Percentiles rank a stretch among this genome's conserved stretches.
Conservation (phyloP, 805 yeast species). For the Wickerhamomyces silvicola region DNA sequence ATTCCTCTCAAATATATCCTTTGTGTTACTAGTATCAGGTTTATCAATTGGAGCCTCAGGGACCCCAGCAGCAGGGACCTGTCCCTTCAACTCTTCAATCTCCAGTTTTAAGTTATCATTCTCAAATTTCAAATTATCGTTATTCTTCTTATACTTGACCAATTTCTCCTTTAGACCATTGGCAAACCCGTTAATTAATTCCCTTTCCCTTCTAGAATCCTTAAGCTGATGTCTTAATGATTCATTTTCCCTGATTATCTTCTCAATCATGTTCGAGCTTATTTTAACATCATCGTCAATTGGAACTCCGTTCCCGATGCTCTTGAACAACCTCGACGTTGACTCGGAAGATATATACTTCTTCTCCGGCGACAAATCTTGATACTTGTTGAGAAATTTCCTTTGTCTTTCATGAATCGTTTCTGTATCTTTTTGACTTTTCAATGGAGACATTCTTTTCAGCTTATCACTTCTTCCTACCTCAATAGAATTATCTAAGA, state of each 20-base stretch:
- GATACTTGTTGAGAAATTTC: constrained; percentile 15
- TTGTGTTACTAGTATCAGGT: constrained; percentile 10
- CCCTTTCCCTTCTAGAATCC: constrained; percentile 23
- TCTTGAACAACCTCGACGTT: constrained; percentile 16
- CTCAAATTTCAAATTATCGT: constrained; percentile 18
- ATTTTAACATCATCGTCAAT: constrained; percentile 27
- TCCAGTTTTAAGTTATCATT: constrained; percentile 7
- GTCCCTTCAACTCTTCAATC: constrained; percentile 9
- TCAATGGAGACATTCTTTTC: constrained; percentile 1
- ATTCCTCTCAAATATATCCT: constrained; percentile 11
- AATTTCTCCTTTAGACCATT: constrained; percentile 28
- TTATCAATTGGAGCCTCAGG: constrained; percentile 1
- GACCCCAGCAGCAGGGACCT: too few relatives aligned
- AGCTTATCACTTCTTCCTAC: constrained; percentile 10
- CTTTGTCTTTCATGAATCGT: constrained; percentile 11
- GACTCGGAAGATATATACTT: constrained; percentile 11
- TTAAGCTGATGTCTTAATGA: constrained; percentile 26
- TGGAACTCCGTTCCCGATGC: constrained; percentile 11
- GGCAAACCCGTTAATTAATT: constrained; percentile 25
- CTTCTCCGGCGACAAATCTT: constrained; percentile 19
- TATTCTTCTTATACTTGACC: constrained; percentile 28
- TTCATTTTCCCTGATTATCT: constrained; percentile 30
- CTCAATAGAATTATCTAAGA: constrained; percentile 20
- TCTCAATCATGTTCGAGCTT: constrained; percentile 31
- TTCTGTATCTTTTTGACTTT: constrained; percentile 3